Base-by-base conservation (phyloP, 1,139 yeast genomes). In the Pichia sp. region DNA sequence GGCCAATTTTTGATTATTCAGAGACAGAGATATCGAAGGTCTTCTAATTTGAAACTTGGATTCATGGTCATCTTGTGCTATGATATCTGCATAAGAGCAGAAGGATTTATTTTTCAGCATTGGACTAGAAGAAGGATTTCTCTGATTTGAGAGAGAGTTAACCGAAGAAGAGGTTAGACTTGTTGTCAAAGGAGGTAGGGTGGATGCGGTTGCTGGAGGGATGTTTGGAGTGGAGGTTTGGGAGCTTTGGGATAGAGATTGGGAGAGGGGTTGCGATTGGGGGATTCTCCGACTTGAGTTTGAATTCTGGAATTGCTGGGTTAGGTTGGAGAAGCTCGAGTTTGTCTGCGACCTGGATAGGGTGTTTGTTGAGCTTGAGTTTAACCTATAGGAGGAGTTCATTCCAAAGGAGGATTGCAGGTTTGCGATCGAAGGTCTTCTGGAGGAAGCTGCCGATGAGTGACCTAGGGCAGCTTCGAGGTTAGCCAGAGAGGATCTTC, bases 31-130 rank as follows among this genome's bases (percentile, higher is more conserved):
- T 2, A 77, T 68, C 5, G 84, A 76, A 27, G 89, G 89, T 67
- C 88, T 77, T 66, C 85, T 77, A 58, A 72, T 73, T 42, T 62
- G 63, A 45, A 60, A 61, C 43, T 56, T 63, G 20, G 61, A 63
- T 56, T 62, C 74, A 51, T 60, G 71, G 67, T 76, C 87, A 66
- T 85, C 91, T 64, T 78, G 82, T 61, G 75, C 79, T 58, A 87
- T 78, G 77, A 88, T 79, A 63, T 88, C 96, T 4, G 93, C 95
- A 67, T 85, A 88, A 4, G 92, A 84, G 66, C 83, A 86, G 68
- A 87, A 87, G n/a, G 85, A 83, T 56, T 76, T 71, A 71, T 75
- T 66, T 69, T 75, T 62, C 33, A 62, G 34, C 38, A 57, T 33
- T 72, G 82, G 68, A n/a, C 65, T 47, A 1, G 67, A 62, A 5